Conservation (phyloP, 805 yeast genomes). For the Ogataea salicorniae region DNA sequence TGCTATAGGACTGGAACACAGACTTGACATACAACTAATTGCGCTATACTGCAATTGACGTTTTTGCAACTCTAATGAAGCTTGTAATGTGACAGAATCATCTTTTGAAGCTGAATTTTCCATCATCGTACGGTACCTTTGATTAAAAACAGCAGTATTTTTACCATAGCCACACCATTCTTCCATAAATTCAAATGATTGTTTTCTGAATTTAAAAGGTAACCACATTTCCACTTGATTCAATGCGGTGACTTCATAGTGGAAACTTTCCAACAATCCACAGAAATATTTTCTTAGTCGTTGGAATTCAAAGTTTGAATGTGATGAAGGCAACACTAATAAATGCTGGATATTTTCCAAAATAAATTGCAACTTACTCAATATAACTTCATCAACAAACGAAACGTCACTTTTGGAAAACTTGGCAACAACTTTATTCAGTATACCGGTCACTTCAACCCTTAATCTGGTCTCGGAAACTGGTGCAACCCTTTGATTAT, state of each 20-base stretch:
- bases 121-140: conserved; percentile 58
- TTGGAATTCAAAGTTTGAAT: conserved; percentile 66
- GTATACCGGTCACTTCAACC: conserved; percentile 72
- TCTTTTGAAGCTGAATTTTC: conserved; percentile 32
- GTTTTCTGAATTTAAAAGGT: conserved; percentile 82
- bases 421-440: conserved; percentile 62
- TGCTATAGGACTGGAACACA: conserved; percentile 71
- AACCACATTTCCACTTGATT: conserved; percentile 51
- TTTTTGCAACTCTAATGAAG: conserved; percentile 76
- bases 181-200: conserved; percentile 74
- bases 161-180: conserved; percentile 96
- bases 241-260: conserved; percentile 44
- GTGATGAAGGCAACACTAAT: conserved; percentile 47
- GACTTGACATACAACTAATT: conserved; percentile 76
- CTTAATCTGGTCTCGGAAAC: conserved; percentile 35
- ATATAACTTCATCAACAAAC: conserved; percentile 62
- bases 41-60: conserved; percentile 65
- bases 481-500: conserved; percentile 25
- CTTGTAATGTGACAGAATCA: conserved; percentile 49
- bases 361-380: conserved; percentile 56
- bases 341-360: conserved; percentile 59
- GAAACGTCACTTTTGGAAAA: conserved; percentile 48
- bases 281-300: conserved; percentile 78
- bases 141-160: conserved; percentile 51
- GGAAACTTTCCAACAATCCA: conserved; percentile 73